Base-by-base conservation (phyloP, 805 yeast genomes). In the Sugiyamaella boreocaroliniensis region DNA sequence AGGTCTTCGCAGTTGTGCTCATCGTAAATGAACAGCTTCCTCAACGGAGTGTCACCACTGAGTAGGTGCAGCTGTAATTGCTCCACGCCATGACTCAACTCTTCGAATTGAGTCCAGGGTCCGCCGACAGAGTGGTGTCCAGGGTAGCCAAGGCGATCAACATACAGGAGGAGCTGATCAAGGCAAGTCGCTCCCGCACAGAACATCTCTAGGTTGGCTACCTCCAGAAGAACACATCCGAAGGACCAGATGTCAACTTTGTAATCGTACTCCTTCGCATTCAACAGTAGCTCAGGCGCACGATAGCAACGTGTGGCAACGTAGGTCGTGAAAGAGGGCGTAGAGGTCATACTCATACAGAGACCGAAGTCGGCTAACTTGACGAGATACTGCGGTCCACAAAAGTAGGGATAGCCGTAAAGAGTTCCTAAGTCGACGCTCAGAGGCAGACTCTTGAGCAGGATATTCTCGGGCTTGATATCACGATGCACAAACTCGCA, bases 361-460 rank as follows among this genome's bases (percentile, higher is more conserved):
- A 90, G 72, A 0, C 98, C 98, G 73, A 90, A 90, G 69, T 90
- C 98, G 68, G 97, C 89, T n/a, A 90, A 86, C 64, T 90, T 90
- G 47, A 90, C 37, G n/a, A 32, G n/a, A 14, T 32, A 32, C n/a
- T 14, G 65, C 66, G 40, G 70, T 73, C 43, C 76, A 75, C 56
- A 70, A 74, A 61, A 76, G 83, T 7, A 81, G 79, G 29, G 82
- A 76, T 0, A 90, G 88, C n/a, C 85, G 68, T 0, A 92, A 92
- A 68, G 85, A 86, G 67, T 85, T 92, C 0, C 88, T 82, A 15
- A 85, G 67, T 59, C 85, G 83, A 62, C 85, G 65, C 62, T 84
- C 83, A 2, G 90, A 89, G 29, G 71, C 65, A 20, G 70, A 69
- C 62, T 84, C 88, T 14, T 81, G 16, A 86, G 66, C 22, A 86